Evolutionary conservation across 768 basidiomycete species (phyloP).

Genomic region (Panaeolus papilionaceus): DNA sequence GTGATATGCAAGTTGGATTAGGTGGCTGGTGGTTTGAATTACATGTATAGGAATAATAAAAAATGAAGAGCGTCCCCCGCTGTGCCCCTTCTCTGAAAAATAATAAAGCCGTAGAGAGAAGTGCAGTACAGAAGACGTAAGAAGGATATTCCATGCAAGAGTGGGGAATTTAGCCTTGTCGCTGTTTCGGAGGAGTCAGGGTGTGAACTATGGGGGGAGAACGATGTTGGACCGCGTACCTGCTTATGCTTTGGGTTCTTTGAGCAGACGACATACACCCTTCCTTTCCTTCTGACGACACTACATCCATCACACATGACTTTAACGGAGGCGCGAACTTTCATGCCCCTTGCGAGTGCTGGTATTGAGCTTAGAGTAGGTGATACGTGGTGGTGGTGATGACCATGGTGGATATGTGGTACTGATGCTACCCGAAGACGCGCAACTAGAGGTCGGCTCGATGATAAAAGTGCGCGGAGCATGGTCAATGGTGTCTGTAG

Average conservation of each 20-base stretch:
- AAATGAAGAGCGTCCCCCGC: not conserved
- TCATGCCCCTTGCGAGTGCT: conserved; percentile 79
- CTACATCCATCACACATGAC: conserved; percentile 94
- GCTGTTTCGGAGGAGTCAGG: conserved; percentile 42
- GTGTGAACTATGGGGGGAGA: not conserved
- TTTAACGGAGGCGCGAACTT: conserved; percentile 95
- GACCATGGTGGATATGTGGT: conserved; percentile 29
- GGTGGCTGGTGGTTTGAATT: conserved; percentile 6
- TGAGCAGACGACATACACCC: conserved; percentile 90
- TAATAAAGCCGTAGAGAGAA: not conserved
- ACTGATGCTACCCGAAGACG: conserved; percentile 49
- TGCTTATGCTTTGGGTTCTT: conserved; percentile 98
- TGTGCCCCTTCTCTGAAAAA: not conserved
- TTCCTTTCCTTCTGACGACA: conserved; percentile 87
- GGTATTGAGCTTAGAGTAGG: conserved; percentile 35
- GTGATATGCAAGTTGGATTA: conserved; percentile 8
- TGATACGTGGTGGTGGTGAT: conserved; percentile 38
- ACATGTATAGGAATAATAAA: conserved; percentile 11
- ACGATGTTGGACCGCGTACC: conserved; percentile 50
- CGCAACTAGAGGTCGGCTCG: conserved; percentile 64
- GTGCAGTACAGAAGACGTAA: conserved; percentile 1
- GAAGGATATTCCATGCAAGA: not conserved
- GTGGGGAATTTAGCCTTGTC: conserved; percentile 59
- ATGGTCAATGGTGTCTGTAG: conserved; percentile 38
- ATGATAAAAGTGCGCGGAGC: conserved; percentile 70